Conservation (phyloP, 768 basidiomycete species). For the Rhodosporidiobolus odoratus region DNA sequence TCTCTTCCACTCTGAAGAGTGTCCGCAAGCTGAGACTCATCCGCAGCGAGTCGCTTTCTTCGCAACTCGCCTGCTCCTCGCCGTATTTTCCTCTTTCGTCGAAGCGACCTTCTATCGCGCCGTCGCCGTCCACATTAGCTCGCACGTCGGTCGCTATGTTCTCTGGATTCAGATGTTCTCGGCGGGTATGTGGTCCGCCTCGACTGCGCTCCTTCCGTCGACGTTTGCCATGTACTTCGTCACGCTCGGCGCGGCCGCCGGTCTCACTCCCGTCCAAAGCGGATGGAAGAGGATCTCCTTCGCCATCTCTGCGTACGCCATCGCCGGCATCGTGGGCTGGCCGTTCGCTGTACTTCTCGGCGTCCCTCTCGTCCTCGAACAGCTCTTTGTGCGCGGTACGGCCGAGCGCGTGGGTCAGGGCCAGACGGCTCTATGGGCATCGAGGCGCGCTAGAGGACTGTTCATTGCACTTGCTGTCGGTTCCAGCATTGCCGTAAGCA, state of each 20-base stretch:
- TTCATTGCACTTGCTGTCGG: constrained; percentile 20
- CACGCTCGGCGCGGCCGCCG: constrained; percentile 68
- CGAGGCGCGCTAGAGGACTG: constrained; percentile 31
- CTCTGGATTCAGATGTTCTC: constrained; percentile 78
- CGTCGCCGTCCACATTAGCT: constrained; percentile 74
- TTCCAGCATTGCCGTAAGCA: constrained; percentile 22
- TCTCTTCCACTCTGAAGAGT: not conserved
- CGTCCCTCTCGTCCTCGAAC: constrained; percentile 83
- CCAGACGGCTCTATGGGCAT: constrained; percentile 52
- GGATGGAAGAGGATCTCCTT: constrained; percentile 54
- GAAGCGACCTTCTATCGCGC: constrained; percentile 79
- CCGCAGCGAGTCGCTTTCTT: constrained; percentile 92
- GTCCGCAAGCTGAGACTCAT: no score
- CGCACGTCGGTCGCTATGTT: constrained; percentile 85
- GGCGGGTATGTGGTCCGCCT: constrained; percentile 92
- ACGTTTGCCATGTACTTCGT: constrained; percentile 90
- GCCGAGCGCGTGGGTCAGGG: constrained; percentile 33
- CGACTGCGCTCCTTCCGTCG: constrained; percentile 86
- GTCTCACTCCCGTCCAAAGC: constrained; percentile 46
- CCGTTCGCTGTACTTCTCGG: constrained; percentile 86
- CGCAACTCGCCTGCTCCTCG: constrained; percentile 72
- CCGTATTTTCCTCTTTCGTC: constrained; percentile 63
- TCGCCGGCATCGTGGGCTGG: constrained; percentile 89
- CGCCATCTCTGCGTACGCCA: constrained; percentile 62
- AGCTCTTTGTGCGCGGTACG: constrained; percentile 51